These are phyloP conservation scores for Volutella citrinella DNA, from an alignment of 2,329 filamentous ascomycete genomes.

Conservation along the genomic window DNA sequence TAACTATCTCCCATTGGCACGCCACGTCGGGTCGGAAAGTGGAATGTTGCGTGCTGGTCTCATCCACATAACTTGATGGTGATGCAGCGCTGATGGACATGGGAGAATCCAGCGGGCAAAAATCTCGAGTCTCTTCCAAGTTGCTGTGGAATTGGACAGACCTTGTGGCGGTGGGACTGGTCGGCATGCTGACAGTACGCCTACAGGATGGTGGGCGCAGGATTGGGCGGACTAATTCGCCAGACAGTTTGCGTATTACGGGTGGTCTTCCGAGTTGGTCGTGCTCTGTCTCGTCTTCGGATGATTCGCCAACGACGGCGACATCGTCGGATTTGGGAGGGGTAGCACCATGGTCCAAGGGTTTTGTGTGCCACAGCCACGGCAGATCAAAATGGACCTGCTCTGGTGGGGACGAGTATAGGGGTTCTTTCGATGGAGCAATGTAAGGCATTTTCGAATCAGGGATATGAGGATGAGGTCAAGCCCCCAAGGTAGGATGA, in stretches of 20 bases:
- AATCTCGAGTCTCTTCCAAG: conserved; percentile 93
- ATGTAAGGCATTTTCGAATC: too few relatives aligned
- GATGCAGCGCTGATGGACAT: conserved; percentile 94
- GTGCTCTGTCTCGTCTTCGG: too few relatives aligned
- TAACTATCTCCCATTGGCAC: conserved; percentile 83
- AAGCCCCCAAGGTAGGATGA: too few relatives aligned
- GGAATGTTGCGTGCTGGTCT: conserved; percentile 85
- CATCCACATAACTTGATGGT: conserved; percentile 84
- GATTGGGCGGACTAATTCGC: conserved; percentile 90
- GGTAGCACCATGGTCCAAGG: too few relatives aligned
- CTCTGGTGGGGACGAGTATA: too few relatives aligned
- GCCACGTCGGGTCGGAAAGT: conserved; percentile 63
- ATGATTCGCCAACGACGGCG: too few relatives aligned
- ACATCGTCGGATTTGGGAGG: too few relatives aligned
- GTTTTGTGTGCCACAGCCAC: too few relatives aligned
- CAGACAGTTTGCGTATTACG: conserved; percentile 97
- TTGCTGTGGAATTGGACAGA: conserved; percentile 98
- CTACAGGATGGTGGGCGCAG: conserved; percentile 75
- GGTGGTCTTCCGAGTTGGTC: too few relatives aligned
- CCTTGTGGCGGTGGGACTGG: conserved; percentile 92
- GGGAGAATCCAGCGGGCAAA: conserved; percentile 88
- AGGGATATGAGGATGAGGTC: too few relatives aligned
- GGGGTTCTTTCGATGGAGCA: too few relatives aligned
- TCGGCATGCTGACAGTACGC: conserved; percentile 93
- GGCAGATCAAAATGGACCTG: too few relatives aligned